These are phyloP conservation scores for Pseudogymnoascus sp. DNA, from an alignment of 2,329 filamentous ascomycete genomes.

Conservation along the genomic window DNA sequence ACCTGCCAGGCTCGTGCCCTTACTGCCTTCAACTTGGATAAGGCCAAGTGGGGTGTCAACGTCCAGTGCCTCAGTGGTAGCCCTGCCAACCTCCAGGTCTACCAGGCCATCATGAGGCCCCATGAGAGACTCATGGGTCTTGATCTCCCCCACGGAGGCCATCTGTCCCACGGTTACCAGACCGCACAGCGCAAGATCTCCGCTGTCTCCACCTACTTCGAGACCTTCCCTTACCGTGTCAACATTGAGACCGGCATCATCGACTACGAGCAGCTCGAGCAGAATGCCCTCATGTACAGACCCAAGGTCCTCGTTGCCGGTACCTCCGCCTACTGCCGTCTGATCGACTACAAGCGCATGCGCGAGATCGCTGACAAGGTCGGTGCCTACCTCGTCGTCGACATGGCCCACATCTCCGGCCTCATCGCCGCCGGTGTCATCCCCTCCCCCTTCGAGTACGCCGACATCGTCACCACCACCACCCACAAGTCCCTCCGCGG, in stretches of 20 bases:
- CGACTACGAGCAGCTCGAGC: constrained; percentile 89
- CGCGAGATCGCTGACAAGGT: constrained; percentile 90
- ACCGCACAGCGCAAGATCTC: constrained; percentile 96
- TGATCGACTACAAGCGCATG: constrained; percentile 96
- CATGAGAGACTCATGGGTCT: constrained; percentile 97
- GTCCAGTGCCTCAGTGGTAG: constrained; percentile 90
- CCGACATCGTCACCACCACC: constrained; percentile 95
- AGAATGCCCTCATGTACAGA: constrained; percentile 85
- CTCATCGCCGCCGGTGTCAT: constrained; percentile 90
- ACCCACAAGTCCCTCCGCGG: constrained; percentile 99
- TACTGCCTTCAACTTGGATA: constrained; percentile 79
- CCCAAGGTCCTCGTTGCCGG: constrained; percentile 95
- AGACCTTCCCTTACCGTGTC: constrained; percentile 95
- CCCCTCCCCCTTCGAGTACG: constrained; percentile 84
- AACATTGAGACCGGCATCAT: constrained; percentile 88
- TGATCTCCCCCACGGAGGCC: constrained; percentile 91
- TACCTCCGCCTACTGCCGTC: constrained; percentile 95
- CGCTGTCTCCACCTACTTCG: constrained; percentile 96
- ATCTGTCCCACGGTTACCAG: constrained; percentile 96
- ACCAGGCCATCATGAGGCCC: constrained; percentile 92
- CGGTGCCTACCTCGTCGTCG: constrained; percentile 89
- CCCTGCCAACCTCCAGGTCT: constrained; percentile 95
- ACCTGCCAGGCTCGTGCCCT: constrained; percentile 93
- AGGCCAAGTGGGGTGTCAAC: constrained; percentile 95
- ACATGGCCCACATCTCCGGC: constrained; percentile 98